Conservation (phyloP, 805 yeast species). For the Starmerella kuoi region DNA sequence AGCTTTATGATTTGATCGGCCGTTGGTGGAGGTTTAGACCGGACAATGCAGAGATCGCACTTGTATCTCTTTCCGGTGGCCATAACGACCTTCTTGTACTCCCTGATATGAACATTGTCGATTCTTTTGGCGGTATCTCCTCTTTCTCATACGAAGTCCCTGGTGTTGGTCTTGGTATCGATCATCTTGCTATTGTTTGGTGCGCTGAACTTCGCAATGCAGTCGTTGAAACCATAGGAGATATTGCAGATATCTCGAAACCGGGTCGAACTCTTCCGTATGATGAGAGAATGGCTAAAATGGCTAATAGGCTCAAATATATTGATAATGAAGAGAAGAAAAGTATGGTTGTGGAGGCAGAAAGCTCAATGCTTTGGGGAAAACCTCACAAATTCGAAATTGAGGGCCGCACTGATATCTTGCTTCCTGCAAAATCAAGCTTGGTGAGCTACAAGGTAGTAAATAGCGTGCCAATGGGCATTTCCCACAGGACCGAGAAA, state of each 20-base stretch:
- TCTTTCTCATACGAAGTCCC: slow-evolving; percentile 80
- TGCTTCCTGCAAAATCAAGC: slow-evolving; percentile 18
- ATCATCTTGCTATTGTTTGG: slow-evolving; percentile 94
- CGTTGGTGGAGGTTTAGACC: slow-evolving; percentile 51
- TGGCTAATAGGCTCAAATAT: slow-evolving; percentile 7
- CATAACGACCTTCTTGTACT: slow-evolving; percentile 64
- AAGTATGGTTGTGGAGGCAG: neutral
- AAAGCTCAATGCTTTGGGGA: slow-evolving; percentile 7
- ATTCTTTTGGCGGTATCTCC: slow-evolving; percentile 69
- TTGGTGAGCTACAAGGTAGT: slow-evolving; percentile 16
- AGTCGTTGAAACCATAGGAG: slow-evolving; percentile 47
- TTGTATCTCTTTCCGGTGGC: slow-evolving; percentile 87
- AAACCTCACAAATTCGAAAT: neutral
- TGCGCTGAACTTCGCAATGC: slow-evolving; percentile 71
- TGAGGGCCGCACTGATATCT: slow-evolving; percentile 8
- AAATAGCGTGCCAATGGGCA: slow-evolving; percentile 2
- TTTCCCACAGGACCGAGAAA: slow-evolving; percentile 18
- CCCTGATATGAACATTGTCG: slow-evolving; percentile 74
- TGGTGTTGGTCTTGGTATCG: slow-evolving; percentile 84
- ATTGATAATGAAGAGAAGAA: neutral
- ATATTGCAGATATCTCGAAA: slow-evolving; percentile 40
- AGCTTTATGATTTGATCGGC: slow-evolving; percentile 61
- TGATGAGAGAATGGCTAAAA: slow-evolving; percentile 39
- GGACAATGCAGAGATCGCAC: slow-evolving; percentile 41
- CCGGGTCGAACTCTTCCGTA: slow-evolving; percentile 40